Evolutionary conservation across 331 rosid species (phyloP), one percentile per base, ranked within the genome.

Genomic region (Stylosanthes scabra): DNA sequence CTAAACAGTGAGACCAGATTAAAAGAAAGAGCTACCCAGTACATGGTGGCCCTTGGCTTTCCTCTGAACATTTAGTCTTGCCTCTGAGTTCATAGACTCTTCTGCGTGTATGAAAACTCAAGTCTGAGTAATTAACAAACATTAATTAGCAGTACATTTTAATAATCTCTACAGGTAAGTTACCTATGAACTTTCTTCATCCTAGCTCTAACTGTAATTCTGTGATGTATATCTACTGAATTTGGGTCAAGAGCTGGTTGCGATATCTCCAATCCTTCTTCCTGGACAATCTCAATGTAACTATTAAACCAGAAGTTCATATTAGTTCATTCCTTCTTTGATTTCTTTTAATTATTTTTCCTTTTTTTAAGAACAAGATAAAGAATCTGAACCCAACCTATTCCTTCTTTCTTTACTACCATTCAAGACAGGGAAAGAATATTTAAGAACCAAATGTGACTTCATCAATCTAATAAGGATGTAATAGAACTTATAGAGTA

Each of bases 161-260:
- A 66, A 16, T 34, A 57, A 27, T 52, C 65, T 44, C 25, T 60
- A 28, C 59, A 45, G 51, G 25, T 25, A 55, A 51, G 41, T 61
- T 71, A 91, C 98, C 98, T 89, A 66, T 93, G 98, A 74, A 89
- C 75, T 88, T 82, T 88, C 87, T 86, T 89, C 45, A 77, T 83
- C 74, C 87, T 84, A n/a, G 93, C 89, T 71, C 96, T 89, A 77
- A 93, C 59, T 8, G 95, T 91, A 78, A 91, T 83, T 85, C 90
- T 83, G 78, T 93, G 97, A 74, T 93, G 98, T 79, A 93, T 89
- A 15, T 89, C 96, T 2, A 87, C 63, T 11, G 97, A 93, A 74
- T 89, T 70, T 31, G 98, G 97, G 81, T 91, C 86, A 80, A 93
- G 81, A 9, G 98, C 97, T 7, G 98, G 98, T 83, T 93, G 98